Conservation (phyloP, 1,284 basidiomycete genomes). For the Puccinia hordei region DNA sequence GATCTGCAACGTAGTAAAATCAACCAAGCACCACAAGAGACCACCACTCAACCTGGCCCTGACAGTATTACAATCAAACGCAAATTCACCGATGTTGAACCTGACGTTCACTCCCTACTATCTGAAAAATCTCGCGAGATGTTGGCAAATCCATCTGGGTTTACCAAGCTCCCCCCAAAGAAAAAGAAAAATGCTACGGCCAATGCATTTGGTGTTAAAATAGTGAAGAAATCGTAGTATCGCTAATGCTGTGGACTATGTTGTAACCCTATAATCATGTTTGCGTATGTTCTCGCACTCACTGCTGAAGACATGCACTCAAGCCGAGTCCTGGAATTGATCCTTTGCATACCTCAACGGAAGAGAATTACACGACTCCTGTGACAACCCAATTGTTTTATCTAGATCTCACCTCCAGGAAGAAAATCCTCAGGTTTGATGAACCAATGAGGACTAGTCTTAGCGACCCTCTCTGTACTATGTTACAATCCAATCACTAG, state of each 20-base stretch:
- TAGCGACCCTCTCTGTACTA: too few species aligned
- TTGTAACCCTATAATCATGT: background rate
- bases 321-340: too few species aligned
- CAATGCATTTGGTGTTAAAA: conserved; percentile 46
- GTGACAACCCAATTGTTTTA: too few species aligned
- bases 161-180: conserved; percentile 40
- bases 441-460: too few species aligned
- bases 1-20: background rate
- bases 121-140: conserved; percentile 72
- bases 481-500: too few species aligned
- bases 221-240: conserved; percentile 17
- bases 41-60: conserved; percentile 66
- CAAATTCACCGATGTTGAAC: conserved; percentile 57
- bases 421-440: too few species aligned
- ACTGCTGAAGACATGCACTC: too few species aligned
- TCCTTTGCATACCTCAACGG: too few species aligned
- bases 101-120: conserved; percentile 65
- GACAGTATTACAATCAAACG: conserved; percentile 58
- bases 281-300: background rate
- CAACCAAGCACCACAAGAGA: conserved; percentile 56
- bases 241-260: background rate
- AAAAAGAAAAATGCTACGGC: conserved; percentile 42
- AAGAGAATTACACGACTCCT: too few species aligned
- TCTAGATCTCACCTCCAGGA: too few species aligned
- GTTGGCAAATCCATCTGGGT: conserved; percentile 31